Conservation (phyloP, 1,284 basidiomycete genomes). For the Apiotrichum domesticum region DNA sequence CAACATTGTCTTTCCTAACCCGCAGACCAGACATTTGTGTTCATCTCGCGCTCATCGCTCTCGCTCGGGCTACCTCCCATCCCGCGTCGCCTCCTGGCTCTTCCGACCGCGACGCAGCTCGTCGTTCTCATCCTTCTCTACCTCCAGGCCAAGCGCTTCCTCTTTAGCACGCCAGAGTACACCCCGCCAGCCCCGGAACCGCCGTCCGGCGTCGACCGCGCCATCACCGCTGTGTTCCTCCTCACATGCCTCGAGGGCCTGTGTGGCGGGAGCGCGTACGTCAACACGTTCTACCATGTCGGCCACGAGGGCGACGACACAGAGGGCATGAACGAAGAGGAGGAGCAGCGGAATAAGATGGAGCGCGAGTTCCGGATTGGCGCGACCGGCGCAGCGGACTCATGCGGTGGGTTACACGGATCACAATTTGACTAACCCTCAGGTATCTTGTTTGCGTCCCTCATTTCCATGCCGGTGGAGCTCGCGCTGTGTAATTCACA, state of each 20-base stretch:
- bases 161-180: conserved; percentile 37
- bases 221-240: conserved; percentile 64
- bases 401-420: conserved; percentile 44
- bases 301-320: conserved; percentile 58
- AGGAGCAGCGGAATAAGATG: conserved; percentile 33
- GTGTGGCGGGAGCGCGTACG: conserved; percentile 87
- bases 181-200: conserved; percentile 21
- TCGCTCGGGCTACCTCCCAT: conserved; percentile 80
- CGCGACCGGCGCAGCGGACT: conserved; percentile 59
- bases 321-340: conserved; percentile 46
- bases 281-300: conserved; percentile 79
- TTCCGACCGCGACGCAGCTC: conserved; percentile 53
- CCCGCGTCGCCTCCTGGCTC: conserved; percentile 61
- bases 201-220: conserved; percentile 44
- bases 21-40: conserved; percentile 79
- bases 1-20: neutral
- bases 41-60: conserved; percentile 87
- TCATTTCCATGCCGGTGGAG: conserved; percentile 80
- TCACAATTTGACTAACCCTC: neutral
- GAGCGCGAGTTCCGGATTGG: conserved; percentile 85
- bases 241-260: conserved; percentile 77
- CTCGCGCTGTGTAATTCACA: conserved; percentile 68
- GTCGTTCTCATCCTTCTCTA: conserved; percentile 54
- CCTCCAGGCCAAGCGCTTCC: conserved; percentile 44
- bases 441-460: conserved; percentile 70